These are phyloP conservation scores for Climacium dendroides DNA, from an alignment of 225 moss, liverwort and hornwort genomes.

Conservation along the genomic window DNA sequence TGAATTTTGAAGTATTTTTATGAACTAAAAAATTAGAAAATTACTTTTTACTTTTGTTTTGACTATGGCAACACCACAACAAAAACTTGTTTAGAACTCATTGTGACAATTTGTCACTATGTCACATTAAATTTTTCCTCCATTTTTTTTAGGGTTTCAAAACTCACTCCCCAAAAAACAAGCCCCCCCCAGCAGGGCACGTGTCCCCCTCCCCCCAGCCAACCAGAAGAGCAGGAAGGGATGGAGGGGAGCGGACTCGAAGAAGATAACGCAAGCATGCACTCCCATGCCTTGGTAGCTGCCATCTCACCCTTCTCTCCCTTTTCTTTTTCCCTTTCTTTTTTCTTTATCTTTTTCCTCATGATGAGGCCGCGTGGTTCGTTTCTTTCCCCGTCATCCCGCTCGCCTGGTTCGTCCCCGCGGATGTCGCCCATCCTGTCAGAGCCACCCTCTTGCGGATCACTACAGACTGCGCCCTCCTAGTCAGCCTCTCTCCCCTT, in stretches of 20 bases:
- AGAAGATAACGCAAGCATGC: neutral
- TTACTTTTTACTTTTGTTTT: too few species aligned
- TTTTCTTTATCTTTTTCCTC: neutral
- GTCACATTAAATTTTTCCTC: too few species aligned
- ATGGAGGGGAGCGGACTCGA: neutral
- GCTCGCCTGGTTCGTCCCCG: neutral
- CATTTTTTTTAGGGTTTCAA: neutral
- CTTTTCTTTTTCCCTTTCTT: too few species aligned
- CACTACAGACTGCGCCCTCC: neutral
- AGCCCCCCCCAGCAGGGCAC: neutral
- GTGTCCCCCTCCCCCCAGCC: neutral
- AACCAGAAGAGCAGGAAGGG: neutral
- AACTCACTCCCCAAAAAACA: too few species aligned
- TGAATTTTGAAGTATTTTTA: too few species aligned
- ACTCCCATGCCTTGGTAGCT: neutral
- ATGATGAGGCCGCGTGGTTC: neutral
- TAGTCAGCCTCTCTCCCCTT: neutral
- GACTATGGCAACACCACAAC: too few species aligned
- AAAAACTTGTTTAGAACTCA: too few species aligned
- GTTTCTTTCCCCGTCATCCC: neutral
- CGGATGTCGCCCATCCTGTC: slow-evolving; percentile 14
- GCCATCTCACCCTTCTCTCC: neutral
- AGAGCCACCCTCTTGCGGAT: neutral
- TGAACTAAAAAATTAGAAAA: too few species aligned
- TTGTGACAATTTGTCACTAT: too few species aligned